phyloP scores from a whole-genome alignment of 805 yeast genomes.

The Starmerella apis region DNA sequence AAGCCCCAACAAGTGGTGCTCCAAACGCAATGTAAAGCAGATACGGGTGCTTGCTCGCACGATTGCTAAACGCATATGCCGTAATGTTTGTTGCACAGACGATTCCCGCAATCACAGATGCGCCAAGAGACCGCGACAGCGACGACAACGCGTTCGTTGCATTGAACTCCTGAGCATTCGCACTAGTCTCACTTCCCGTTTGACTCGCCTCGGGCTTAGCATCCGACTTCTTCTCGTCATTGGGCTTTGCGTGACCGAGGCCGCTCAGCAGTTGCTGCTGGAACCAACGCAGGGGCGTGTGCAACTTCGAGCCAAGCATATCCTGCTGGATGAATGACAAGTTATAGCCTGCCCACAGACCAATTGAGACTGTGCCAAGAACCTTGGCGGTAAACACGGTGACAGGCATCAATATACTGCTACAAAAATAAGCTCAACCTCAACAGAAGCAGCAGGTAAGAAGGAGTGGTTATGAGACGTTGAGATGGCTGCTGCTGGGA shows the following conservation, averaged over 20 bases:
- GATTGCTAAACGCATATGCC: constrained; percentile 26
- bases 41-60: constrained; percentile 31
- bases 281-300: not conserved
- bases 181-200: not conserved
- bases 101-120: constrained; percentile 21
- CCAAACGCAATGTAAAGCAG: constrained; percentile 31
- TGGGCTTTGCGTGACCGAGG: not conserved
- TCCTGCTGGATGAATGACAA: constrained; percentile 19
- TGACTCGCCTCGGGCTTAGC: not conserved
- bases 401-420: constrained; percentile 13
- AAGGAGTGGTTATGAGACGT: not conserved
- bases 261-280: constrained; percentile 3
- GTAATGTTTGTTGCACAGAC: constrained; percentile 24
- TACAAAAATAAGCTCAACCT: not conserved
- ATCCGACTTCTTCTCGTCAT: not conserved
- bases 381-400: constrained; percentile 30
- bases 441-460: not conserved
- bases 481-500: not conserved
- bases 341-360: constrained; percentile 32
- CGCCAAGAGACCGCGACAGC: constrained; percentile 9
- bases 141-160: not conserved
- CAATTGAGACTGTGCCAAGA: constrained; percentile 32
- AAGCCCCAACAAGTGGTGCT: constrained; percentile 27
- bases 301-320: constrained; percentile 6
- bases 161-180: not conserved